phyloP scores from a whole-genome alignment of 805 yeast species.

The Barnettozyma sp. region DNA sequence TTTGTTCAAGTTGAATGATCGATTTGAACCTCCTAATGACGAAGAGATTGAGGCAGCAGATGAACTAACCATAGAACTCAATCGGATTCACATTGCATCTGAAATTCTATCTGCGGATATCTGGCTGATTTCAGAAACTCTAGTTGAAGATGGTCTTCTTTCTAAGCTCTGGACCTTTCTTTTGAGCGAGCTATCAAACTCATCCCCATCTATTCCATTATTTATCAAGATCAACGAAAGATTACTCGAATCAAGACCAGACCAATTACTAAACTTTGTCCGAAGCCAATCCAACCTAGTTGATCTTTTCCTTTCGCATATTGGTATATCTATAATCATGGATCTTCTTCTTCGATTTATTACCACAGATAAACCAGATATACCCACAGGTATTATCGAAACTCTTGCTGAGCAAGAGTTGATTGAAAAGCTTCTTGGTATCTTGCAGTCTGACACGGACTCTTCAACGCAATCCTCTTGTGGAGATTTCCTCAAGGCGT shows the following conservation, averaged over 20 bases:
- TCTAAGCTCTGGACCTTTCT: slow-evolving; percentile 73
- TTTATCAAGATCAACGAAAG: slow-evolving; percentile 88
- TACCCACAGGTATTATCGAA: slow-evolving; percentile 84
- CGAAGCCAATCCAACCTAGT: slow-evolving; percentile 52
- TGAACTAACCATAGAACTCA: slow-evolving; percentile 19
- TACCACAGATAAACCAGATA: slow-evolving; percentile 85
- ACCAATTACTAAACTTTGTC: slow-evolving; percentile 48
- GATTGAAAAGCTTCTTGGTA: slow-evolving; percentile 61
- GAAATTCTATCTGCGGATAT: slow-evolving; percentile 85
- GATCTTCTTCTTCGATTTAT: slow-evolving; percentile 84
- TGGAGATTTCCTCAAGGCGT: slow-evolving; percentile 88
- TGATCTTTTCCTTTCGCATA: slow-evolving; percentile 64
- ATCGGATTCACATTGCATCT: slow-evolving; percentile 56
- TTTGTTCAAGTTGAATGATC: slow-evolving; percentile 9
- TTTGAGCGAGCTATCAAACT: slow-evolving; percentile 45
- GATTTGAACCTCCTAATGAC: not conserved
- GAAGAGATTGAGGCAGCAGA: slow-evolving; percentile 12
- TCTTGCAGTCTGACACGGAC: slow-evolving; percentile 51
- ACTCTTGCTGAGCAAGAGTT: slow-evolving; percentile 66
- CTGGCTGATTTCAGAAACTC: slow-evolving; percentile 85
- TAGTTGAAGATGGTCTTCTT: slow-evolving; percentile 66
- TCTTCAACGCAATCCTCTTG: slow-evolving; percentile 81
- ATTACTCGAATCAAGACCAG: slow-evolving; percentile 70
- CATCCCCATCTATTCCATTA: slow-evolving; percentile 70
- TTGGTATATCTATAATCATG: slow-evolving; percentile 86